Conservation (phyloP, 1,284 basidiomycete genomes). For the Heterobasidion parviporum region DNA sequence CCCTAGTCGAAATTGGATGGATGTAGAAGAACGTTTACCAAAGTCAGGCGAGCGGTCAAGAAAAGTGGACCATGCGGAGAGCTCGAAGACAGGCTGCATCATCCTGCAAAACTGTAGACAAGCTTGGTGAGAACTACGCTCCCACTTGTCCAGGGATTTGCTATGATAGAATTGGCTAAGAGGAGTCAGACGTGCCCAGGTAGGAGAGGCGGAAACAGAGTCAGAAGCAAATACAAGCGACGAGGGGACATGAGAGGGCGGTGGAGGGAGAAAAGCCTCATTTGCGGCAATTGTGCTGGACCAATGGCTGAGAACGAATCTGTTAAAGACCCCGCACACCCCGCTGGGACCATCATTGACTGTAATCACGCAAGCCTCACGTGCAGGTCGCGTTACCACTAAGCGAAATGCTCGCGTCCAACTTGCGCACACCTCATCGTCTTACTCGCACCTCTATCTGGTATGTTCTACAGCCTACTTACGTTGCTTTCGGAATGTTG, state of each 20-base stretch:
- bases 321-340: background rate
- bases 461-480: no score
- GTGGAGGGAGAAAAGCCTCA: background rate
- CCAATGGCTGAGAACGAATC: background rate
- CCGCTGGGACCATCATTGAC: constrained; percentile 5
- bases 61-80: background rate
- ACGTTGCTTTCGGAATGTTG: background rate
- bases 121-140: constrained; percentile 43
- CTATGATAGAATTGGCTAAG: background rate
- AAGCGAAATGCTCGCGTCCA: no score
- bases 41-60: background rate
- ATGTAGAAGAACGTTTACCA: background rate
- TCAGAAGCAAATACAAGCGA: background rate
- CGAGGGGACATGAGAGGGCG: background rate
- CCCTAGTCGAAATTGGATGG: background rate
- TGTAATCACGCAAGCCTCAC: constrained; percentile 2
- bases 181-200: background rate
- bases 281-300: constrained; percentile 9
- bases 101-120: constrained; percentile 14
- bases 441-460: no score
- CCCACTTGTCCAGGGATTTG: constrained; percentile 25
- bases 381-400: background rate
- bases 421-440: no score
- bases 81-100: background rate
- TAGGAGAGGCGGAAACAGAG: background rate